A percentile compares a stretch with the other conserved stretches of the same genome.
Conservation (phyloP, 1,284 basidiomycete species). For the Cutaneotrichosporon spelunceum region DNA sequence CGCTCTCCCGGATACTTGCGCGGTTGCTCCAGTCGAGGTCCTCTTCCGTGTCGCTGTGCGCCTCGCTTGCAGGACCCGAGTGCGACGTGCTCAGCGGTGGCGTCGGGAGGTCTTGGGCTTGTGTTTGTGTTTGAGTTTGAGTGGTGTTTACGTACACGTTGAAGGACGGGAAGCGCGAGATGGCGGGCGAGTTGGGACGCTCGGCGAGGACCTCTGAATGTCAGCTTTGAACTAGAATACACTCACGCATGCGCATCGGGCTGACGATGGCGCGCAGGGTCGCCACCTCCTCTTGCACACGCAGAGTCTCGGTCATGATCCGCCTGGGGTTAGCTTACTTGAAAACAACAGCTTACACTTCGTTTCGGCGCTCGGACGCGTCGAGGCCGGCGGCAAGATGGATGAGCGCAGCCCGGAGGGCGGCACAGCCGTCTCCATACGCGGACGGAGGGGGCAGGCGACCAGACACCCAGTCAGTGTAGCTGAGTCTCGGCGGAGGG, state of each 20-base stretch:
- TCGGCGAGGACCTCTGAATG: conserved; percentile 16
- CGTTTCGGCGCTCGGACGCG: conserved; percentile 36
- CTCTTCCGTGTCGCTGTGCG: conserved; percentile 11
- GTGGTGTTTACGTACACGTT: neutral
- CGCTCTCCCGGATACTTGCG: conserved; percentile 25
- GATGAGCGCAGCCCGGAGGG: conserved; percentile 28
- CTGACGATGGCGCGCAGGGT: conserved; percentile 69
- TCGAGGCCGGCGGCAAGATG: conserved; percentile 39
- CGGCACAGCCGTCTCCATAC: conserved; percentile 5
- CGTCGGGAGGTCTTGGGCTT: conserved; percentile 9
- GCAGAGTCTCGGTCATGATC: conserved; percentile 63
- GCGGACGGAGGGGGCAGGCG: conserved; percentile 7
- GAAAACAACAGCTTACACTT: conserved; percentile 30
- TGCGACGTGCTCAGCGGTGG: conserved; percentile 9
- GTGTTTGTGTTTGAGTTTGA: neutral
- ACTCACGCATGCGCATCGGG: conserved; percentile 66
- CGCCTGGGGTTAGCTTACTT: conserved; percentile 26
- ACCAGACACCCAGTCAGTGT: conserved; percentile 16
- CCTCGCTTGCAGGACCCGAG: conserved; percentile 7
- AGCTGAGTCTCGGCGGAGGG: conserved; percentile 8
- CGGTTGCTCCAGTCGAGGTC: neutral
- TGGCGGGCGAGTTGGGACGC: conserved; percentile 14
- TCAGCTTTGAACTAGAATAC: neutral
- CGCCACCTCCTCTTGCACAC: conserved; percentile 71
- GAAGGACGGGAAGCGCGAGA: conserved; percentile 7